phyloP scores from a whole-genome alignment of 441 rosid species.

The Pelargonium cotyledonis region DNA sequence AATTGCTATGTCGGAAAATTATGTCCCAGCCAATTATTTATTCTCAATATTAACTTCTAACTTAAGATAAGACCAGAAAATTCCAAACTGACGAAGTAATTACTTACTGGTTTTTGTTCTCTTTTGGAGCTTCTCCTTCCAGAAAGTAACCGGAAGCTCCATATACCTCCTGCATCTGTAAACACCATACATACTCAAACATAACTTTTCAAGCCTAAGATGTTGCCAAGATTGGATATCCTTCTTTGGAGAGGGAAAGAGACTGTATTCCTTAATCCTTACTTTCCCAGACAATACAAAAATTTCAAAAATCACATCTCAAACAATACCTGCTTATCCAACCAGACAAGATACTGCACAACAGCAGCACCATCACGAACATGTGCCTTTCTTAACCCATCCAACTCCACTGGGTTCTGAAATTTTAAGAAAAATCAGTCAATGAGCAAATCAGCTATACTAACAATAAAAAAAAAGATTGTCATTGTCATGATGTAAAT shows the following conservation, averaged over 20 bases:
- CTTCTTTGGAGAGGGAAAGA: not conserved
- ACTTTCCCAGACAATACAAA: not conserved
- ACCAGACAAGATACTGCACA: slow-evolving; percentile 95
- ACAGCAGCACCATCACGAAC: slow-evolving; percentile 99
- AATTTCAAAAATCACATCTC: slow-evolving; percentile 7
- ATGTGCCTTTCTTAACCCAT: slow-evolving; percentile 84
- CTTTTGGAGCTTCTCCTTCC: slow-evolving; percentile 48
- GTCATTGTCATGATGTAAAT: not conserved
- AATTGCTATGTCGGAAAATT: no score
- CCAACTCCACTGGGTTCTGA: slow-evolving; percentile 85
- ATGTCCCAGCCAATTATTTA: no score
- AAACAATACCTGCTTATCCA: slow-evolving; percentile 68
- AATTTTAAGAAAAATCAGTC: slow-evolving; percentile 10
- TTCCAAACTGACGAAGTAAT: not conserved
- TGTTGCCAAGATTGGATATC: not conserved
- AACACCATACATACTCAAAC: slow-evolving; percentile 19
- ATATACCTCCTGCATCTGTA: slow-evolving; percentile 83
- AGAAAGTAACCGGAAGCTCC: slow-evolving; percentile 90
- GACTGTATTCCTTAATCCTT: slow-evolving; percentile 13
- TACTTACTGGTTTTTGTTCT: slow-evolving; percentile 47
- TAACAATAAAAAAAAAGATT: not conserved
- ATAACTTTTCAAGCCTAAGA: slow-evolving; percentile 16
- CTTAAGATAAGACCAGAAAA: no score
- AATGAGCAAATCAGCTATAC: not conserved
- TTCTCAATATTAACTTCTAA: no score